Evolutionary conservation across 306 rosid species (phyloP), one percentile per base, ranked within the genome.

Genomic region (Herpetospermum pedunculosum): DNA sequence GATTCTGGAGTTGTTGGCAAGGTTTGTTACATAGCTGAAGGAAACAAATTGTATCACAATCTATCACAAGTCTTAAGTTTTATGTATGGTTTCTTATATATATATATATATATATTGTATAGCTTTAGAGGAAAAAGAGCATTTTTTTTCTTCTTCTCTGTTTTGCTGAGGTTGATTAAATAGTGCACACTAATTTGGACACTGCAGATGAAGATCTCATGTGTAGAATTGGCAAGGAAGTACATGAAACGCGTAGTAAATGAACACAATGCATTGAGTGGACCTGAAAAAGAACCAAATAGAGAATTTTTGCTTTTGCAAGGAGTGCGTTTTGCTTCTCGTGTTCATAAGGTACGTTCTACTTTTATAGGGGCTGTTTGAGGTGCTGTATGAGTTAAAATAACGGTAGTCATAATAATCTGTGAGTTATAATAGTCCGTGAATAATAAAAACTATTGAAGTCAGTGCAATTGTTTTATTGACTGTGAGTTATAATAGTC

Each of bases 1-100:
- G 98, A 93, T 85, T 89, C 97, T 5, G 98, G 98, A 77, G 88
- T 93, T 67, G 97, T 91, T 47, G 97, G 94, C 85, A 93, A 89
- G 92, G 98, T 93, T 85, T 65, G 81, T 37, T 71, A 76, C 63
- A 70, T 74, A 53, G 48, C 13, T 70, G 4, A 7, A 21, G 65
- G 7, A 52, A 74, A 49, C 30, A 6, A 8, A 30, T 29, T 21
- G 4, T 34, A 25, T 55, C 50, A n/a, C 3, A 6, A 38, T 67
- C 13, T 1, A 64, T 32, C 71, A 10, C 6, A 67, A 67, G 73
- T 5, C 15, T 40, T 12, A 41, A 40, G 14, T 55, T 23, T 1
- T 72, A 44, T 44, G 18, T 44, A n/a, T n/a, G n/a, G n/a, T n/a
- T n/a, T n/a, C n/a, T n/a, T n/a, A n/a, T n/a, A n/a, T n/a, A n/a